These are phyloP conservation scores for Strobilomyces dryophilus DNA, from an alignment of 768 basidiomycete genomes.

Conservation along the genomic window DNA sequence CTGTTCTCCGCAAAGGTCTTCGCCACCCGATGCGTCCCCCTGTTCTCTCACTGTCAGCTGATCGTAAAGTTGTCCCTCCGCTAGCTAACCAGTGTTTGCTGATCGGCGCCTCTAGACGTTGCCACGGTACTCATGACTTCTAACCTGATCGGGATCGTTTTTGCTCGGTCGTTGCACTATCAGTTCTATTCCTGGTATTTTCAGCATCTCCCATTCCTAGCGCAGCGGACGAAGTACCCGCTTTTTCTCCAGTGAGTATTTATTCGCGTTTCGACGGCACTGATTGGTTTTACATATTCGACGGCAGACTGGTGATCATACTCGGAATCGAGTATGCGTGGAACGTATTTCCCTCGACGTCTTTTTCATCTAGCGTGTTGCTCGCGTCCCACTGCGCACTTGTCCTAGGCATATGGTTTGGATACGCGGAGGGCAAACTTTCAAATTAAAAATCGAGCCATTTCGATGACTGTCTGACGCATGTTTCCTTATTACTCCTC, in stretches of 20 bases:
- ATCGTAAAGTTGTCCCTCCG: conserved; percentile 48
- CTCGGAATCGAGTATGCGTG: conserved; percentile 76
- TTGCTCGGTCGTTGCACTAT: conserved; percentile 93
- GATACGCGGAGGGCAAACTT: conserved; percentile 38
- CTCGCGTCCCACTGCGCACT: conserved; percentile 48
- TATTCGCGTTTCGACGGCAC: neutral
- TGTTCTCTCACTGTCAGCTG: conserved; percentile 45
- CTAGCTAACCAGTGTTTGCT: conserved; percentile 9
- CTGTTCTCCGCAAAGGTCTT: conserved; percentile 53
- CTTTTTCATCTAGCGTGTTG: conserved; percentile 55
- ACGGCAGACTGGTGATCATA: conserved; percentile 54
- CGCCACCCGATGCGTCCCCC: conserved; percentile 49
- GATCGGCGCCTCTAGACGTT: conserved; percentile 49
- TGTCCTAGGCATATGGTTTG: conserved; percentile 52
- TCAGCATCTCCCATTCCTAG: conserved; percentile 80
- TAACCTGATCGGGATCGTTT: conserved; percentile 87
- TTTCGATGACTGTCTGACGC: neutral
- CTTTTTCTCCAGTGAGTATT: conserved; percentile 52
- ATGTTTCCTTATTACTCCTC: conserved; percentile 9
- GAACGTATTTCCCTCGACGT: conserved; percentile 84
- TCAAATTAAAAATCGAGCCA: neutral
- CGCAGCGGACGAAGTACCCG: conserved; percentile 71
- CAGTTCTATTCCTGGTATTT: conserved; percentile 99
- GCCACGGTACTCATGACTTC: conserved; percentile 83
- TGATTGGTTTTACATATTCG: conserved; percentile 1